phyloP scores from a whole-genome alignment of 1,284 basidiomycete genomes.

The Leccinum ponderosum region DNA sequence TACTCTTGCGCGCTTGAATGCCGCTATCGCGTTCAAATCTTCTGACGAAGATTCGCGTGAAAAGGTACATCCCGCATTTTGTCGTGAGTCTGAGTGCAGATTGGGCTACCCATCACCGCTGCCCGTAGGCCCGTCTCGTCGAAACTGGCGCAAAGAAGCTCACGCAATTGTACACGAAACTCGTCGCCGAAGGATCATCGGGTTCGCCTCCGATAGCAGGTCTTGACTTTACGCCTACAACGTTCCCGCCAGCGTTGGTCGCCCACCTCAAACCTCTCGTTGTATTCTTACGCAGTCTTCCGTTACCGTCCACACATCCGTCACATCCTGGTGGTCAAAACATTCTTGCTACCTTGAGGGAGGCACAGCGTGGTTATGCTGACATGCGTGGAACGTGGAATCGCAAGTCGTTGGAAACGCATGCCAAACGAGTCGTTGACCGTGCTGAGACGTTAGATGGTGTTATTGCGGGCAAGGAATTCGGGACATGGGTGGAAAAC shows the following conservation, averaged over 20 bases:
- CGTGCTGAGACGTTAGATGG: conserved; percentile 65
- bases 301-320: conserved; percentile 72
- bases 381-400: conserved; percentile 81
- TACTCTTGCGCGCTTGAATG: conserved; percentile 72
- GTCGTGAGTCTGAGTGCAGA: not conserved
- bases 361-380: conserved; percentile 77
- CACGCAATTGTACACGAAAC: conserved; percentile 74
- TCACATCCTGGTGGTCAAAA: conserved; percentile 70
- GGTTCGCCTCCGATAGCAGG: conserved; percentile 62
- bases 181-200: conserved; percentile 78
- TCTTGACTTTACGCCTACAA: conserved; percentile 50
- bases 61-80: conserved; percentile 40
- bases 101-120: too few species aligned
- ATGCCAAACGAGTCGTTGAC: conserved; percentile 66
- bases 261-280: conserved; percentile 61
- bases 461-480: conserved; percentile 62
- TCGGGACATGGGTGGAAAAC: conserved; percentile 65
- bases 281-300: conserved; percentile 65
- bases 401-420: conserved; percentile 67
- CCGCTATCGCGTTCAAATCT: conserved; percentile 74
- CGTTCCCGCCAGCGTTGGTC: conserved; percentile 57
- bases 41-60: conserved; percentile 58
- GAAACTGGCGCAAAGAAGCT: conserved; percentile 82
- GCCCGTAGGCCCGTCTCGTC: conserved; percentile 61
- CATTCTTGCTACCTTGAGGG: conserved; percentile 64